Base-by-base conservation (phyloP, 257 asterid species). In the Leptodermis oblonga region DNA sequence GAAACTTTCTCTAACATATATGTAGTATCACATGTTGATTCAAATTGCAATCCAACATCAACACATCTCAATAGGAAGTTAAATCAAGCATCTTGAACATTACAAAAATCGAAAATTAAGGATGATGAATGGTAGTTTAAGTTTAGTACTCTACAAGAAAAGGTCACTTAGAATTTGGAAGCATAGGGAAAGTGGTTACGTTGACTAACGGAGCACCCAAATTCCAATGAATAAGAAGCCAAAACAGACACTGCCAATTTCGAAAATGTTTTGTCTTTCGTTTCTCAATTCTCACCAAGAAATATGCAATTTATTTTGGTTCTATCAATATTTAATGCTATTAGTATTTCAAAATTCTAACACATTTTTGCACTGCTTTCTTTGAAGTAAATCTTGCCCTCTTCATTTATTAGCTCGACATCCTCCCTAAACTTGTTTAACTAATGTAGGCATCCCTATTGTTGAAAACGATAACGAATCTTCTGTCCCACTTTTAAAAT, bases 231-330 rank as follows among this genome's bases (percentile, higher is more conserved):
- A 62, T 56, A 11, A 22, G 65, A 71, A 67, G 61, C 51, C 65
- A 12, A 49, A 71, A 53, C 43, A 22, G 65, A 69, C 74, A 54
- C 43, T 68, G 13, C 78, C 23, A 23, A 23, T 37, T 64, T 22
- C 74, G 11, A 77, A 58, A 63, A 74, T 74, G 80, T 74, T 69
- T 71, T n/a, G n/a, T n/a, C n/a, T n/a, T n/a, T n/a, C n/a, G 73
- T 62, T 54, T 17, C 65, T 67, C 52, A 65, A 53, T 51, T 60
- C 42, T 52, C 36, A n/a, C 70, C 4, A 62, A 33, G 34, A 62
- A 39, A 61, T 60, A 62, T 52, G 58, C 63, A 67, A 71, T 74
- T n/a, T n/a, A n/a, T n/a, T n/a, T n/a, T n/a, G n/a, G n/a, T n/a
- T n/a, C n/a, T n/a, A n/a, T n/a, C n/a, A n/a, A n/a, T n/a, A n/a